Base-by-base conservation (phyloP, 2,329 filamentous ascomycete genomes). In the Monilinia fructicola region DNA sequence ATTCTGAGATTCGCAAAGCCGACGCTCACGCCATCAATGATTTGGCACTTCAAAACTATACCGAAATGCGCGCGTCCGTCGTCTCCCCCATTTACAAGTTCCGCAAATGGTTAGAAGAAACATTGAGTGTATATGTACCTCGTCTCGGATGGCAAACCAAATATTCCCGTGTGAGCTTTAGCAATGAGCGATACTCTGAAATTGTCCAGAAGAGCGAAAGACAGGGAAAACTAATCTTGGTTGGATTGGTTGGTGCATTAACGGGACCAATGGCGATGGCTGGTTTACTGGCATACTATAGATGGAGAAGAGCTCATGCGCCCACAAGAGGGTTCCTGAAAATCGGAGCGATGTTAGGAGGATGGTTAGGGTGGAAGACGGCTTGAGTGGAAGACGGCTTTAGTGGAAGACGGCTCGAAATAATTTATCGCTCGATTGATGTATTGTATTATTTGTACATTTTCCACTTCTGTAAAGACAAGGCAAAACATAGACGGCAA, bases 21-120 rank as follows among this genome's bases (percentile, higher is more conserved):
- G 94, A 99, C 74, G 90, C 93, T 0, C 87, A 94, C 72, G 88
- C 93, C 0, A 97, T 99, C 80, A 97, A 96, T 74, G 91, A 97
- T 72, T 85, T 99, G 4, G 95, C 95, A 0, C 83, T 96, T 42
- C 85, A 91, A 56, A 99, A 99, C 76, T 98, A 97, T 77, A 83
- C 89, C 58, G 95, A 99, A 79, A 99, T 99, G 95, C 87, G 93
- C 12, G 85, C 89, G 0, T 91, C 91, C 4, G 95, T 98, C 11
- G 87, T 90, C 50, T 92, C 88, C 0, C 88, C 86, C 0, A 75
- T 89, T 0, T 98, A 98, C 75, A 85, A 89, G 44, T 77, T 95
- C 12, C 87, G 95, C 66, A 99, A 99, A 78, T 88, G 82, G 71
- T 80, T 97, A 18, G 95, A 99, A 76, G 95, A 99, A 80, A 86